phyloP scores from a whole-genome alignment of 768 basidiomycete genomes.

The Gymnopilus junonius region DNA sequence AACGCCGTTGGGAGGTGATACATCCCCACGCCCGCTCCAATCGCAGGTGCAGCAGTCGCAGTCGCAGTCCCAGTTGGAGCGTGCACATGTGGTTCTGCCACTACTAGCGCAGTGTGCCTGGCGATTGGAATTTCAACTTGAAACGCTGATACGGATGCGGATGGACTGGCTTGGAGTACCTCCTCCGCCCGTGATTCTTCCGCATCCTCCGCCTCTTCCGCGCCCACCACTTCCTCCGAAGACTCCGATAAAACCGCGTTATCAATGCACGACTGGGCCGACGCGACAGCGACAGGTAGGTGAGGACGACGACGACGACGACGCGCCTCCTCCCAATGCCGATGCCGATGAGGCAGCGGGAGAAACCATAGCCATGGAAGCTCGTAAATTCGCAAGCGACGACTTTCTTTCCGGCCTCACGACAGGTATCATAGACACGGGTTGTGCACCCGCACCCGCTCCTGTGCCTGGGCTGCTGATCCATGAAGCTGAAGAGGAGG shows the following conservation, averaged over 20 bases:
- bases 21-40: background rate
- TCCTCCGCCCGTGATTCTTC: background rate
- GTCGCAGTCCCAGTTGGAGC: too few relatives aligned
- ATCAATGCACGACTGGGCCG: background rate
- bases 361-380: too few relatives aligned
- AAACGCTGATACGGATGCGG: background rate
- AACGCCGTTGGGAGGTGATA: constrained; percentile 19
- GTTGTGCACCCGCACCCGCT: background rate
- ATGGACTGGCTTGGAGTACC: too few relatives aligned
- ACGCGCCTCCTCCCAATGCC: background rate
- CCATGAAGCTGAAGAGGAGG: background rate
- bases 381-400: background rate
- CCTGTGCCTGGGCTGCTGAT: too few relatives aligned
- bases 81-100: background rate
- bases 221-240: background rate
- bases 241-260: background rate
- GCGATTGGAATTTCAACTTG: background rate
- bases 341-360: too few relatives aligned
- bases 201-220: background rate
- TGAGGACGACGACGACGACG: background rate
- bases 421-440: background rate
- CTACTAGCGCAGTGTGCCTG: background rate
- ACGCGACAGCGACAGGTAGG: background rate
- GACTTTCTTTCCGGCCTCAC: background rate
- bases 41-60: background rate